Evolutionary conservation across 352 stramenopile species (phyloP), one percentile per base, ranked within the genome.

Genomic region (Blastocystis sp.): DNA sequence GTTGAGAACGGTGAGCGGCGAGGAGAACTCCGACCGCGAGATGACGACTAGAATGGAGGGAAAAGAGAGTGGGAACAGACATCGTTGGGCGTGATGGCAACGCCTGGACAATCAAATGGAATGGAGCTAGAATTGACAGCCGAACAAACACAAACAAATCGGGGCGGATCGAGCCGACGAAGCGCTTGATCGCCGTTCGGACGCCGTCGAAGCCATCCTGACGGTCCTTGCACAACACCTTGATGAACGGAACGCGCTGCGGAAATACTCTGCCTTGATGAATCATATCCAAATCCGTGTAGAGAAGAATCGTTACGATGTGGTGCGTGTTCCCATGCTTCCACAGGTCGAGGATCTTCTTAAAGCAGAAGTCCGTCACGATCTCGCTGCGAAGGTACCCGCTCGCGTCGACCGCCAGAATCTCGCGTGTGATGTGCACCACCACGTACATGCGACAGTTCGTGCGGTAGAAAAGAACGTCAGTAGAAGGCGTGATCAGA

Each of bases 391-490:
- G 48, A 19, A 81, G 21, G 65, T 81, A 81, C 19, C 70, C 70
- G 43, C 70, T 81, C n/a, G 59, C 61, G 38, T 81, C 70, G 17
- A 56, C 70, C 3, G 40, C 48, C 17, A 81, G 56, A 19, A 81
- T 81, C 59, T 81, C 70, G 10, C 70, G 48, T 14, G 70, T 81
- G 43, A 81, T 81, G 28, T 81, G 70, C 28, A 81, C 38, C 0
- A 81, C 70, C 23, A 81, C 38, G 43, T 81, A 81, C 70, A 81
- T 81, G 11, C 70, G 48, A 7, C 70, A 81, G 43, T 81, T 81
- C 9, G 40, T 81, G n/a, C 70, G 70, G 43, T 81, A 81, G 1
- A 65, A 81, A 10, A 81, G 38, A 21, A 62, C 48, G 38, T 81
- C 48, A 5, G 70, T 81, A 0, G 70, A 81, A 19, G 45, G 21